Conservation (phyloP, 2,329 filamentous ascomycete genomes). For the Blastomyces percursus region DNA sequence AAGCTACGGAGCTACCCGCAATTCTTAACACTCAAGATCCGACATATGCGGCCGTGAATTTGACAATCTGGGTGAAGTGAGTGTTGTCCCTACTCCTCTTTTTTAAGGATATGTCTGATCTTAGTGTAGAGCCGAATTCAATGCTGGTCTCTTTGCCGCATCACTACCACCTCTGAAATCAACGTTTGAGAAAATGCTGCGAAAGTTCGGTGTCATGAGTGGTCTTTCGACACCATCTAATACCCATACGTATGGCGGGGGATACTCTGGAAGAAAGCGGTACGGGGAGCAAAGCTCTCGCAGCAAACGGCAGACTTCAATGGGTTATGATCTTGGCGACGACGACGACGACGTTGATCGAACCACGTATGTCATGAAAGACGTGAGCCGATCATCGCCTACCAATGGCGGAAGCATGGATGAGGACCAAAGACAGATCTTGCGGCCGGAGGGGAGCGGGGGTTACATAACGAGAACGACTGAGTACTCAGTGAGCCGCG, state of each 20-base stretch:
- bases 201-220: constrained; percentile 1
- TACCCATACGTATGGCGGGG: background rate
- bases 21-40: background rate
- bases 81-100: background rate
- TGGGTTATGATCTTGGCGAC: background rate
- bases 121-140: background rate
- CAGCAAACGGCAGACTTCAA: background rate
- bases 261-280: background rate
- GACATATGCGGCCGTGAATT: background rate
- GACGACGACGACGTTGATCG: background rate
- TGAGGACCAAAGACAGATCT: background rate
- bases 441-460: background rate
- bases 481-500: constrained; percentile 2
- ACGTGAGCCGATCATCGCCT: background rate
- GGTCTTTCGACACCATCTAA: background rate
- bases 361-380: background rate
- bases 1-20: background rate
- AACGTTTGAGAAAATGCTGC: background rate
- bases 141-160: constrained; percentile 1
- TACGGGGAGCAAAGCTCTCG: background rate
- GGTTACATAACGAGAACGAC: background rate
- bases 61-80: constrained; percentile 1
- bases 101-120: background rate
- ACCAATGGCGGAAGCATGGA: background rate
- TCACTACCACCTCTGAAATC: constrained; percentile 1